Evolutionary conservation across 2,329 filamentous ascomycete species (phyloP).

Genomic region (Aphanocladium album): DNA sequence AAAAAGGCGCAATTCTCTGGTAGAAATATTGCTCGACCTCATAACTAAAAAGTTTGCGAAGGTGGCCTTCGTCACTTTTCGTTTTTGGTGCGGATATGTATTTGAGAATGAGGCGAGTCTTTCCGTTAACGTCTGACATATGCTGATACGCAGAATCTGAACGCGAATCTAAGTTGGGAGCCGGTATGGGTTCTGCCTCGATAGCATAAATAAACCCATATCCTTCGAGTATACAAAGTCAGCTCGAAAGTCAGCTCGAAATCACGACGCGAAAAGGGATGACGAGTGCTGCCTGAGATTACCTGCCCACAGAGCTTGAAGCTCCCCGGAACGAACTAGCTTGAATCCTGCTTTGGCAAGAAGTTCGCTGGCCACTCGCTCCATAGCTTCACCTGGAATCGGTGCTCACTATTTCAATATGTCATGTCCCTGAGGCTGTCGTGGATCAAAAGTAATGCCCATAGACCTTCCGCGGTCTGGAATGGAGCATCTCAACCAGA

Average conservation of each 20-base stretch:
- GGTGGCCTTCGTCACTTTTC: conserved; percentile 51
- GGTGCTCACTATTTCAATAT: background rate
- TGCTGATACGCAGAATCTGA: background rate
- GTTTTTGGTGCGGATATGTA: conserved; percentile 49
- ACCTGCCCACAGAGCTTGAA: conserved; percentile 44
- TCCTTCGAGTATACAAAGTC: conserved; percentile 21
- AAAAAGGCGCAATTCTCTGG: conserved; percentile 44
- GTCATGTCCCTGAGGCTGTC: background rate
- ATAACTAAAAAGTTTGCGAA: conserved; percentile 63
- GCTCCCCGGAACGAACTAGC: conserved; percentile 31
- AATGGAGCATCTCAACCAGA: too few species aligned
- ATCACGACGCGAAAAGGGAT: too few species aligned
- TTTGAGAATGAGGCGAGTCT: conserved; percentile 50
- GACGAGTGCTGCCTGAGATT: background rate
- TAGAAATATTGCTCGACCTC: conserved; percentile 65
- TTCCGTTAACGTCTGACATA: conserved; percentile 11
- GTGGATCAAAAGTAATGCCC: background rate
- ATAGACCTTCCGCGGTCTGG: background rate
- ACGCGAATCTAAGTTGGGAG: conserved; percentile 13
- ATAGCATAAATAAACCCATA: conserved; percentile 54
- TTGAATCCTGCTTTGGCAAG: conserved; percentile 35
- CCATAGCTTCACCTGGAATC: background rate
- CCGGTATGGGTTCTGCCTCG: conserved; percentile 32
- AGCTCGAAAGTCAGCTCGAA: background rate
- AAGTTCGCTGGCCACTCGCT: conserved; percentile 17